These are phyloP conservation scores for Prunus mira DNA, from an alignment of 306 rosid genomes.

Conservation along the genomic window DNA sequence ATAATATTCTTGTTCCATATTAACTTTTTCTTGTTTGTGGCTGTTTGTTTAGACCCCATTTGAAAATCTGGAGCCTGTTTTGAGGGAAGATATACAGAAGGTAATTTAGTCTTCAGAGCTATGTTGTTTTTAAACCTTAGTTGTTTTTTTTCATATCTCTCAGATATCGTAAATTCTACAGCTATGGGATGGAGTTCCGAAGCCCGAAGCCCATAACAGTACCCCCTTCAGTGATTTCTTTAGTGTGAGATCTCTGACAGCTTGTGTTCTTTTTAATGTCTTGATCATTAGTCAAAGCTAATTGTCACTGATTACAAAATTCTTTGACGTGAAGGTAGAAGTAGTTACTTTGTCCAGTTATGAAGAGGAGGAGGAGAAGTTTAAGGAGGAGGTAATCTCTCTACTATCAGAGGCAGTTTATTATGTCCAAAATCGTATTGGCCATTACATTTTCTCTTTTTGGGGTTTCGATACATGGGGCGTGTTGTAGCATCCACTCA, in stretches of 20 bases:
- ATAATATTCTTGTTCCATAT: constrained; percentile 1
- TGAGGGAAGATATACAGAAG: constrained; percentile 79
- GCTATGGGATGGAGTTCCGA: constrained; percentile 83
- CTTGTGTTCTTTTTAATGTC: background rate
- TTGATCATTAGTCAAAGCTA: background rate
- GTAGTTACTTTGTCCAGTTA: constrained; percentile 87
- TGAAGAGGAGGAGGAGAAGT: constrained; percentile 82
- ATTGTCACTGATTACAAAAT: constrained; percentile 7
- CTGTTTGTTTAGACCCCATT: constrained; percentile 57
- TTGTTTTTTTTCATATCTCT: constrained; percentile 11
- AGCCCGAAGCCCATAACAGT: constrained; percentile 63
- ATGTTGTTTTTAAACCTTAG: background rate
- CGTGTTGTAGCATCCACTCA: background rate
- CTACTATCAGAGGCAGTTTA: constrained; percentile 16
- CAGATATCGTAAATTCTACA: constrained; percentile 32
- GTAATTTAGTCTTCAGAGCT: constrained; percentile 26
- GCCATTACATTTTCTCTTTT: background rate
- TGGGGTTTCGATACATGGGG: background rate
- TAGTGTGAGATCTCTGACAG: constrained; percentile 46
- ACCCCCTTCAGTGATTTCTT: constrained; percentile 81
- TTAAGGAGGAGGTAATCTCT: constrained; percentile 75
- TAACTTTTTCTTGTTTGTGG: constrained; percentile 14
- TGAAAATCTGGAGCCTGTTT: constrained; percentile 56
- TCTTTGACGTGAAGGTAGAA: constrained; percentile 59
- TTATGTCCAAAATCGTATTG: constrained; percentile 4